Evolutionary conservation across 2,329 filamentous ascomycete species (phyloP).

Genomic region (Penicillium psychrosexuale): DNA sequence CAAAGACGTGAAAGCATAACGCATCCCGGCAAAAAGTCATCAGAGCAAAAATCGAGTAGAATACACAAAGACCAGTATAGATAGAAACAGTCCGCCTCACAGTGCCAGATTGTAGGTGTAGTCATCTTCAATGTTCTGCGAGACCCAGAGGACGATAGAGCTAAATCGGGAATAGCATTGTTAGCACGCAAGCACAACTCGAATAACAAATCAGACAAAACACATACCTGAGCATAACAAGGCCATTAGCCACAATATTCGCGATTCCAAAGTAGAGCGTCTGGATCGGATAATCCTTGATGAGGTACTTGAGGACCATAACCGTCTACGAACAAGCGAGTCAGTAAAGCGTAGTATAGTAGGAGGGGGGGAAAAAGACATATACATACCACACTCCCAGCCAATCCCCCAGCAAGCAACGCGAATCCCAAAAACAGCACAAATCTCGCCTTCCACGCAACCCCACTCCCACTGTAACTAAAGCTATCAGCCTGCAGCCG

Average conservation of each 20-base stretch:
- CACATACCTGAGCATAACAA: slow-evolving; percentile 65
- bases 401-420: slow-evolving; percentile 64
- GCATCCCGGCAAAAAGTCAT: slow-evolving; percentile 11
- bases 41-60: slow-evolving; percentile 18
- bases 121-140: slow-evolving; percentile 70
- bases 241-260: slow-evolving; percentile 62
- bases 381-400: slow-evolving; percentile 58
- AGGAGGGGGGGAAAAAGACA: not conserved
- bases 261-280: slow-evolving; percentile 66
- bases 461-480: slow-evolving; percentile 62
- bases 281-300: slow-evolving; percentile 57
- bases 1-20: slow-evolving; percentile 11
- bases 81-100: slow-evolving; percentile 31
- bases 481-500: slow-evolving; percentile 62
- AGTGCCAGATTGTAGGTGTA: slow-evolving; percentile 68
- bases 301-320: slow-evolving; percentile 65
- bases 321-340: slow-evolving; percentile 48
- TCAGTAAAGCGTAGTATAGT: not conserved
- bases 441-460: slow-evolving; percentile 68
- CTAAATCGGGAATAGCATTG: slow-evolving; percentile 35
- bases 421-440: slow-evolving; percentile 69
- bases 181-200: not conserved
- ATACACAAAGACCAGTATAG: slow-evolving; percentile 14
- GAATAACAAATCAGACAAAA: not conserved
- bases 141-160: slow-evolving; percentile 64